Base-by-base conservation (phyloP, 345 rosid species). In the Moricandia arvensis region DNA sequence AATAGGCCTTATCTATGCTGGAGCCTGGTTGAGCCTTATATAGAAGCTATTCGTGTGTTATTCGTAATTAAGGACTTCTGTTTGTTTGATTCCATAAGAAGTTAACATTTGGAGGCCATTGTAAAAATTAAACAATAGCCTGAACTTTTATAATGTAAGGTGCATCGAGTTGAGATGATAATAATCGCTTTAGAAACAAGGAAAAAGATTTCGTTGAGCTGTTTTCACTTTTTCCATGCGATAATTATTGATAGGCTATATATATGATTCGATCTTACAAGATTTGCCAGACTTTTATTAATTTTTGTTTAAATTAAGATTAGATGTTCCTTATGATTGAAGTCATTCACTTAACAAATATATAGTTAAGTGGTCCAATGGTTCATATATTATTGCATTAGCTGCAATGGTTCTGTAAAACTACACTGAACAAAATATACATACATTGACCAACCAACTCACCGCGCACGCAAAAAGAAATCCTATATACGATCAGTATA, bases 211-310 rank as follows among this genome's bases (percentile, higher is more conserved):
- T 16, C 27, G 27, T 68, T 68, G 79, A 69, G 79, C 69, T 69
- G 80, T 68, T 24, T 51, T 29, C 29, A 1, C 17, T 37, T 76
- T 69, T 69, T 51, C n/a, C n/a, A n/a, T n/a, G n/a, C n/a, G 8
- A 27, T 21, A 51, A 51, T 68, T 24, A 75, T 68, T 59, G 73
- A 37, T 35, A 49, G 45, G 55, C 51, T 30, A 34, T 12, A 15
- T n/a, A 37, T 69, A 62, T 62, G 75, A 76, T 69, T 76, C 80
- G 75, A 76, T 76, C 75, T 69, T 62, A 15, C 3, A 53, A 76
- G 70, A 63, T 62, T 49, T 63, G 53, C 63, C 69, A 21, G 2
- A 30, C 12, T 27, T 38, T n/a, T 43, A 62, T 38, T 51, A 73
- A 59, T 58, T 1, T 38, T 24, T 45, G 13, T 35, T 60, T 69